Evolutionary conservation across 441 rosid species (phyloP), one percentile per base, ranked within the genome.

Genomic region (Mallotus repandus): DNA sequence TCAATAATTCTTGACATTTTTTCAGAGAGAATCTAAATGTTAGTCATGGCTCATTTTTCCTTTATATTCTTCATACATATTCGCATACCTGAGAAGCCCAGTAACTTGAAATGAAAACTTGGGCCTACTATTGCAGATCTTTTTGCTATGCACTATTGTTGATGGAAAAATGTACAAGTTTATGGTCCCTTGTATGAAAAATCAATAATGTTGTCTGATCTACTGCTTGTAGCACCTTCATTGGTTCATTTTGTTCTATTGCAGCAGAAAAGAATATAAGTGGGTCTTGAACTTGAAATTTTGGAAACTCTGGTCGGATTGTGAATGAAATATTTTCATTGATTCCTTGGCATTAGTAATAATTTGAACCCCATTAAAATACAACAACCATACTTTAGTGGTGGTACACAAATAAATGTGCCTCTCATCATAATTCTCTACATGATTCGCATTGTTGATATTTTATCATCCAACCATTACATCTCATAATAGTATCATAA

Each of bases 401-500:
- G 65, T 59, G 21, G 12, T 59, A 5, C 16, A 6, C 29, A 63
- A 55, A 21, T 64, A 55, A 62, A 21, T 15, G 16, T 55, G 60
- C 13, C 21, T 19, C 9, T 56, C 46, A 16, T 14, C 9, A n/a
- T n/a, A 16, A 7, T 70, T 50, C 19, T 52, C 54, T n/a, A 63
- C 60, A 19, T 60, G 4, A 4, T 52, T 13, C 46, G 9, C 50
- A 41, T 74, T 35, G 0, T 29, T 18, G 41, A 29, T n/a, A 16
- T 54, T 54, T 54, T 11, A 19, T 29, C 22, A 58, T 69, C 69
- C 57, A 50, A 74, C 46, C 54, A 25, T 46, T 78, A 59, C 73
- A 69, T 76, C 60, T 73, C 72, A 13, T 29, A n/a, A 43, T 60
- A 68, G 50, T 58, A 70, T 62, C 66, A 67, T 57, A 64, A 63